These are phyloP conservation scores for Dinochytrium kinnereticum DNA, from an alignment of 371 early-diverging fungal species.

Conservation along the genomic window DNA sequence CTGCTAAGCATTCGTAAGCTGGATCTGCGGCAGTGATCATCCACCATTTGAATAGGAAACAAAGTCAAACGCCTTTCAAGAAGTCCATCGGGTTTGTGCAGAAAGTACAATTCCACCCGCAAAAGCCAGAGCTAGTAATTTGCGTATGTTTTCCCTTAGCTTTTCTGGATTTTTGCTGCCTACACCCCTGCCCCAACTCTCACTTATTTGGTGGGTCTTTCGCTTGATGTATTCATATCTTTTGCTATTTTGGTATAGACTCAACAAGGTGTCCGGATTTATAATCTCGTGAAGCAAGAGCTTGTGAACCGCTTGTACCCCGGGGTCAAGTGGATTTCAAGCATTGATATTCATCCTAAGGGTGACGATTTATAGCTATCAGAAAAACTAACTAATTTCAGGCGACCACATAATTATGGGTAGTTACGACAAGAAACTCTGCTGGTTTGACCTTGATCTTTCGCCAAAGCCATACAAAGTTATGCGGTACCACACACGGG, in stretches of 20 bases:
- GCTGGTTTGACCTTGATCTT: constrained; percentile 97
- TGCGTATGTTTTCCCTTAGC: constrained; percentile 62
- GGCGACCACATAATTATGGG: constrained; percentile 96
- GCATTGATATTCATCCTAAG: constrained; percentile 87
- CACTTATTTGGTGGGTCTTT: too few species aligned
- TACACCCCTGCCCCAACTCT: too few species aligned
- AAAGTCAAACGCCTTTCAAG: constrained; percentile 82
- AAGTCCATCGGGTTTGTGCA: constrained; percentile 88
- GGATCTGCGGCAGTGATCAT: constrained; percentile 73
- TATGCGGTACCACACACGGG: constrained; percentile 85
- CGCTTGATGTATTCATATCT: too few species aligned
- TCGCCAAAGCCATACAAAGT: constrained; percentile 91
- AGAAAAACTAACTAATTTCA: constrained; percentile 27
- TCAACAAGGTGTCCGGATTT: constrained; percentile 90
- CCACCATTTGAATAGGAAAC: constrained; percentile 89
- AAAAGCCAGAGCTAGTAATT: constrained; percentile 89
- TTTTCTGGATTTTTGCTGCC: constrained; percentile 51
- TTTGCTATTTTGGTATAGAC: constrained; percentile 57
- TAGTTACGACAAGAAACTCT: constrained; percentile 89
- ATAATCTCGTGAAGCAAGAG: constrained; percentile 88
- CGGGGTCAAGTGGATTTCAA: constrained; percentile 92
- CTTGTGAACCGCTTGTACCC: constrained; percentile 80
- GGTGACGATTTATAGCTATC: constrained; percentile 38
- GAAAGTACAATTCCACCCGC: constrained; percentile 91
- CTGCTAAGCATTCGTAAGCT: constrained; percentile 47